A percentile compares a stretch with the other conserved stretches of the same genome.
These are phyloP conservation scores for Globisporangium yorkense DNA, from an alignment of 352 stramenopile species.

Conservation along the genomic window DNA sequence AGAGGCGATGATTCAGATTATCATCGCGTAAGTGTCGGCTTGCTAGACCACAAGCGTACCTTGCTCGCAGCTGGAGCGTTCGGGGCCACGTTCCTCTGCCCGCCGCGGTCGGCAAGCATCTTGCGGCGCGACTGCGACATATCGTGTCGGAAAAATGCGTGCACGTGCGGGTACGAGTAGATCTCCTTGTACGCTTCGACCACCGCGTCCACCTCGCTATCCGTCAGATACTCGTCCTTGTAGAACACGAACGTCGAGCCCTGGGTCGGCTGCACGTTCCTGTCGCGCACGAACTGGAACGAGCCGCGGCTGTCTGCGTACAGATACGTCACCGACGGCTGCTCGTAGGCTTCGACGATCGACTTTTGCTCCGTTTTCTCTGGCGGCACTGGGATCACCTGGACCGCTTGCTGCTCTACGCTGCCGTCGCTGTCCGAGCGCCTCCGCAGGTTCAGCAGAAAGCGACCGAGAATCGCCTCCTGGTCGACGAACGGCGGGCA, in stretches of 20 bases:
- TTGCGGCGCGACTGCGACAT: slow-evolving; percentile 54
- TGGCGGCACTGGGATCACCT: slow-evolving; percentile 44
- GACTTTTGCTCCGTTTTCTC: slow-evolving; percentile 40
- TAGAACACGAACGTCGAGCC: slow-evolving; percentile 75
- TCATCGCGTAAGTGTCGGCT: background rate
- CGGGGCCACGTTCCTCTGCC: slow-evolving; percentile 1
- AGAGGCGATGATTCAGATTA: background rate
- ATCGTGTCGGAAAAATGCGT: slow-evolving; percentile 67
- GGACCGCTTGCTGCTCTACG: slow-evolving; percentile 37
- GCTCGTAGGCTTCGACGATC: slow-evolving; percentile 58
- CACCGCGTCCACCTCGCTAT: slow-evolving; percentile 64
- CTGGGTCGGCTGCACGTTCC: slow-evolving; percentile 24
- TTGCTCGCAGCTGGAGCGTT: slow-evolving; percentile 28
- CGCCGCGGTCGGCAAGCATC: slow-evolving; percentile 28
- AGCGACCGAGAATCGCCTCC: slow-evolving; percentile 64
- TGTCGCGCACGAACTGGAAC: slow-evolving; percentile 74
- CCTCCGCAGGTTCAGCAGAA: slow-evolving; percentile 53
- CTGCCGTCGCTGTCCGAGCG: slow-evolving; percentile 1
- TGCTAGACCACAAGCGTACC: slow-evolving; percentile 10
- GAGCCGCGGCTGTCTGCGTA: slow-evolving; percentile 71
- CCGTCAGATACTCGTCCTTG: slow-evolving; percentile 77
- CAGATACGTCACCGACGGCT: slow-evolving; percentile 66
- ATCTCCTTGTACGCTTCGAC: slow-evolving; percentile 84
- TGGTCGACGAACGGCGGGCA: slow-evolving; percentile 73
- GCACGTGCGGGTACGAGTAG: slow-evolving; percentile 72